Evolutionary conservation across 495 filamentous ascomycete genomes (phyloP), one percentile per base, ranked within the genome.

Genomic region (Aspergillus taichungensis): DNA sequence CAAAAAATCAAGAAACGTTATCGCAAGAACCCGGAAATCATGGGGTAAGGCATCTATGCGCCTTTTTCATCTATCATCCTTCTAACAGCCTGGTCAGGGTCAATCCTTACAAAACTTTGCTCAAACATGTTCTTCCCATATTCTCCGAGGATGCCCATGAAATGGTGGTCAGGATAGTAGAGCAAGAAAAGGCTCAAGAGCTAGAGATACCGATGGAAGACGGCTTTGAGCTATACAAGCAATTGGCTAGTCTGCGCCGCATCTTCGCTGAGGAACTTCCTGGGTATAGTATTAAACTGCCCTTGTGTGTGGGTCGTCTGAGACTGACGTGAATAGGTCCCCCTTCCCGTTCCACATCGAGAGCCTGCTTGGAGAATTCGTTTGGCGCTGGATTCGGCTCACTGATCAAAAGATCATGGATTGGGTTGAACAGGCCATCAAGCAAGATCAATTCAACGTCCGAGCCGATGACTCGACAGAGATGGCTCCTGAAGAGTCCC

Each of bases 1-100:
- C 79, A 90, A 50, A 87, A 79, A 61, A 91, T 95, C 49, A 82
- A 88, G 66, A 97, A 95, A 63, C 80, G 94, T 14, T 99, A 91
- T 63, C 76, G 78, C 45, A 90, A 85, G 47, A 94, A 85, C 47
- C 88, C 88, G 1, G 84, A 87, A 37, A 82, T 97, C 44, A 83
- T 95, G 83, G 90, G 88, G 78, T 81, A 68, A 48, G 49, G 1
- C 3, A n/a, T 9, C 5, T 68, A 56, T 32, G 13, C 33, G 28
- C 29, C 4, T 37, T 13, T 37, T 40, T 12, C 42, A 35, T 34
- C 34, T 13, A 8, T 27, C 47, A 29, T 52, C 13, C 29, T 42
- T 11, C 6, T 48, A 9, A 46, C 64, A 67, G 50, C 66, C 53
- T 13, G 13, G 18, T 10, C 32, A 72, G 69, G 12, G 88, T 92